These are phyloP conservation scores for Aeschynomene evenia DNA, from an alignment of 306 rosid genomes.

Conservation along the genomic window DNA sequence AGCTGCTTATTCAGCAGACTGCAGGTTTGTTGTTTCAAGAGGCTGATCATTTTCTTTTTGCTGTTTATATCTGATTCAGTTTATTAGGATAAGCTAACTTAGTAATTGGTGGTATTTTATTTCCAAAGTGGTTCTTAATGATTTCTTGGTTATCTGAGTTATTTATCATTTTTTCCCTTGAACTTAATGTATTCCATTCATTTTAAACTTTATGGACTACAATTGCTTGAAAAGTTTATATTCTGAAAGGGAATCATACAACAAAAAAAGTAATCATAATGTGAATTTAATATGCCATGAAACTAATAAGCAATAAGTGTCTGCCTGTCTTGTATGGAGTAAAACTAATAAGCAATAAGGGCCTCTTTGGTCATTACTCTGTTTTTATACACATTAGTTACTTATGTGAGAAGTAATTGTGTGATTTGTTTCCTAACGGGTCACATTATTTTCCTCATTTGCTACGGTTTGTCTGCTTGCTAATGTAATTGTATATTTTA, in stretches of 20 bases:
- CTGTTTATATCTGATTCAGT: slow-evolving; percentile 5
- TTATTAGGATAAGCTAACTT: slow-evolving; percentile 1
- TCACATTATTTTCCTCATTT: neutral
- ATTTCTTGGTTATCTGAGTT: neutral
- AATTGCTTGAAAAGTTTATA: neutral
- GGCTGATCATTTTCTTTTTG: neutral
- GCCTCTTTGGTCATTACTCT: neutral
- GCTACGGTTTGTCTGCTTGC: neutral
- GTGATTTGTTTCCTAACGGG: neutral
- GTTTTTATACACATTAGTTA: neutral
- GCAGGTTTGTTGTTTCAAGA: slow-evolving; percentile 48
- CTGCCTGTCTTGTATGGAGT: neutral
- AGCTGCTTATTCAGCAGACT: slow-evolving; percentile 47
- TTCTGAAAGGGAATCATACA: neutral
- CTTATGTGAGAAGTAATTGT: neutral
- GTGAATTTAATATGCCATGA: neutral
- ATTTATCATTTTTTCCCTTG: neutral
- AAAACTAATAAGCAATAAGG: slow-evolving; percentile 8
- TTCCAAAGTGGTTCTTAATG: neutral
- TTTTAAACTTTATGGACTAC: neutral
- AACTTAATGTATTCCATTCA: neutral
- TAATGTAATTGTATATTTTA: neutral
- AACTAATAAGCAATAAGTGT: neutral
- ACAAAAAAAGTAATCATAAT: neutral
- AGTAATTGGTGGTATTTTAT: neutral